Evolutionary conservation across 257 asterid species (phyloP).

Genomic region (Perilla frutescens): DNA sequence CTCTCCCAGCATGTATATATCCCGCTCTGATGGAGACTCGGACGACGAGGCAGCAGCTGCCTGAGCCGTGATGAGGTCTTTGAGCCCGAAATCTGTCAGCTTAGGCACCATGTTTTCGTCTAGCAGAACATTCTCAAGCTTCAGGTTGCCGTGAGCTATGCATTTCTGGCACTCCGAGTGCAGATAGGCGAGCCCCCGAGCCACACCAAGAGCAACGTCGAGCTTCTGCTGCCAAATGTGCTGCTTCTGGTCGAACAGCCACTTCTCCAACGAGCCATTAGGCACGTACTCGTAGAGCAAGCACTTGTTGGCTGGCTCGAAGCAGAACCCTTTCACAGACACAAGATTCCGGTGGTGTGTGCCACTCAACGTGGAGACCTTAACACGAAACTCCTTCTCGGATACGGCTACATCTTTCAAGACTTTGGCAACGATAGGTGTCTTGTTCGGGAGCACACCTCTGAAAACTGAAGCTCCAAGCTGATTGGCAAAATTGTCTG

Average conservation of each 20-base stretch:
- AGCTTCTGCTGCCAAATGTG: slow-evolving; percentile 53
- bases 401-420: slow-evolving; percentile 48
- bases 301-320: slow-evolving; percentile 51
- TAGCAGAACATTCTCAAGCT: slow-evolving; percentile 60
- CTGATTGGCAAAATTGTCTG: slow-evolving; percentile 45
- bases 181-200: slow-evolving; percentile 60
- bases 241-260: slow-evolving; percentile 46
- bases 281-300: slow-evolving; percentile 60
- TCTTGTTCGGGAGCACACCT: slow-evolving; percentile 58
- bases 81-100: slow-evolving; percentile 62
- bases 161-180: slow-evolving; percentile 71
- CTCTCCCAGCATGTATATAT: slow-evolving; percentile 60
- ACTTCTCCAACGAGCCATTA: slow-evolving; percentile 61
- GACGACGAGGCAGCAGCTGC: slow-evolving; percentile 49
- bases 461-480: slow-evolving; percentile 56
- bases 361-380: slow-evolving; percentile 58
- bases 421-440: slow-evolving; percentile 53
- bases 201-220: slow-evolving; percentile 60
- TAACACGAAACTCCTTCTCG: slow-evolving; percentile 67
- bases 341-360: slow-evolving; percentile 66
- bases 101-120: slow-evolving; percentile 64
- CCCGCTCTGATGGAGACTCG: slow-evolving; percentile 67
- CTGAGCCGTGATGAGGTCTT: slow-evolving; percentile 42
- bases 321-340: slow-evolving; percentile 67
- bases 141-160: slow-evolving; percentile 65